phyloP scores from a whole-genome alignment of 1,284 basidiomycete genomes.

The Pseudozyma sp. region DNA sequence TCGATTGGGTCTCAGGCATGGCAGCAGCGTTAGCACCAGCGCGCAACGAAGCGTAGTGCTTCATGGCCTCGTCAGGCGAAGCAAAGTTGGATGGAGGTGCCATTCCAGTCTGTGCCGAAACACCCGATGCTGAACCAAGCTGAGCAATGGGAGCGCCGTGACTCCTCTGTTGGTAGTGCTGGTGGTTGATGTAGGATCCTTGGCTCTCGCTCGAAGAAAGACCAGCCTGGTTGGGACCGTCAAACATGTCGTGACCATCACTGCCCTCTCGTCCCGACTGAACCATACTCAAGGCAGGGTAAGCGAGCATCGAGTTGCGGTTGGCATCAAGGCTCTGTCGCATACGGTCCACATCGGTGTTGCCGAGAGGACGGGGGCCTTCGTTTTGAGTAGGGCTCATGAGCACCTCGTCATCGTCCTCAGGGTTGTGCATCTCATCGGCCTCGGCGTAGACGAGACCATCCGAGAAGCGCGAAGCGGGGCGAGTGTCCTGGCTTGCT shows the following conservation, averaged over 20 bases:
- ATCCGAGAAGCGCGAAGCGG: conserved; percentile 36
- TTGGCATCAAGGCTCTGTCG: conserved; percentile 50
- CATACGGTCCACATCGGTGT: conserved; percentile 51
- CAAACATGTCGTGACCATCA: conserved; percentile 55
- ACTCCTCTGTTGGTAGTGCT: conserved; percentile 40
- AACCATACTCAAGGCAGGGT: conserved; percentile 58
- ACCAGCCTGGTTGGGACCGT: conserved; percentile 15
- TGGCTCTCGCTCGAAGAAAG: conserved; percentile 19
- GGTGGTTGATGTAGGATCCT: conserved; percentile 51
- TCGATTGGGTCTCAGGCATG: conserved; percentile 8
- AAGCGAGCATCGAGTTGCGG: conserved; percentile 60
- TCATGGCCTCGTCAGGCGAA: conserved; percentile 63
- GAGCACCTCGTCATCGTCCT: conserved; percentile 51
- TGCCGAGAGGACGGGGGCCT: conserved; percentile 42
- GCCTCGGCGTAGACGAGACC: conserved; percentile 47
- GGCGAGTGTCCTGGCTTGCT: conserved; percentile 39
- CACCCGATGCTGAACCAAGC: not conserved
- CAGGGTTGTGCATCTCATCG: conserved; percentile 28
- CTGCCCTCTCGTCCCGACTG: conserved; percentile 45
- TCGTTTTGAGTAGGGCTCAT: conserved; percentile 64
- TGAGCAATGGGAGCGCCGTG: conserved; percentile 6
- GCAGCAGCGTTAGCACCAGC: conserved; percentile 28
- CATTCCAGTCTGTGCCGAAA: conserved; percentile 57
- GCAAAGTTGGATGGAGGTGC: conserved; percentile 54
- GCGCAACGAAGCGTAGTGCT: conserved; percentile 62